Conservation (phyloP, 805 yeast species). For the Cyberlindnera japonica region DNA sequence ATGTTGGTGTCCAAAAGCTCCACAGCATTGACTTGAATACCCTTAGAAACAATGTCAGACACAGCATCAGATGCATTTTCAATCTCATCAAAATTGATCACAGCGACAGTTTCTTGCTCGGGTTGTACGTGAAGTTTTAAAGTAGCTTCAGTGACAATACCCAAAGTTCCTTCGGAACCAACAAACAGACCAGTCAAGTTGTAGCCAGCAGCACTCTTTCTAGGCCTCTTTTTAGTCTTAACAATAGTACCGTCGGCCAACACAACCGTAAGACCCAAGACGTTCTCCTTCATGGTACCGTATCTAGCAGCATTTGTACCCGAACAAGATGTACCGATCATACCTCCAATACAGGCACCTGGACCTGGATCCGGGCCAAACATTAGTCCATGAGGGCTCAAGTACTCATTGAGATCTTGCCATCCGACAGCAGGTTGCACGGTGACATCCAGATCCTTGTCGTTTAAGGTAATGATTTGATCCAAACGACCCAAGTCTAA, state of each 20-base stretch:
- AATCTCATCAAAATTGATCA: constrained; percentile 64
- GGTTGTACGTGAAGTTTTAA: constrained; percentile 66
- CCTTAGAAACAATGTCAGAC: constrained; percentile 54
- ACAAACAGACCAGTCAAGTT: constrained; percentile 70
- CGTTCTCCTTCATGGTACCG: constrained; percentile 78
- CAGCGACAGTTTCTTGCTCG: constrained; percentile 58
- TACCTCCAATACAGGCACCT: constrained; percentile 77
- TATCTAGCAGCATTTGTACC: constrained; percentile 78
- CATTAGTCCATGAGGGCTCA: constrained; percentile 46
- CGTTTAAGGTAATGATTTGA: constrained; percentile 51
- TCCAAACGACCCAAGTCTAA: constrained; percentile 63
- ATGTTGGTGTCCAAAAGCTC: constrained; percentile 70
- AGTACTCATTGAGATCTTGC: constrained; percentile 59
- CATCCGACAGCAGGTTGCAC: constrained; percentile 82
- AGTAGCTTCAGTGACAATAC: constrained; percentile 75
- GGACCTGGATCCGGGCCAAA: constrained; percentile 83
- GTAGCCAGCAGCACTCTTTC: constrained; percentile 78
- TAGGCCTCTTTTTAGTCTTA: constrained; percentile 70
- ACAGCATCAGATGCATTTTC: constrained; percentile 71
- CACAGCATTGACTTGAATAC: constrained; percentile 68
- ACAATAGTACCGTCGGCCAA: constrained; percentile 76
- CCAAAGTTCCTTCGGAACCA: constrained; percentile 79
- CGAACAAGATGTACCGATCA: constrained; percentile 73
- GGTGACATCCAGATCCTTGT: constrained; percentile 62
- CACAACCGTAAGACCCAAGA: constrained; percentile 65